Base-by-base conservation (phyloP, 805 yeast genomes). In the Wickerhamomyces bisporus region DNA sequence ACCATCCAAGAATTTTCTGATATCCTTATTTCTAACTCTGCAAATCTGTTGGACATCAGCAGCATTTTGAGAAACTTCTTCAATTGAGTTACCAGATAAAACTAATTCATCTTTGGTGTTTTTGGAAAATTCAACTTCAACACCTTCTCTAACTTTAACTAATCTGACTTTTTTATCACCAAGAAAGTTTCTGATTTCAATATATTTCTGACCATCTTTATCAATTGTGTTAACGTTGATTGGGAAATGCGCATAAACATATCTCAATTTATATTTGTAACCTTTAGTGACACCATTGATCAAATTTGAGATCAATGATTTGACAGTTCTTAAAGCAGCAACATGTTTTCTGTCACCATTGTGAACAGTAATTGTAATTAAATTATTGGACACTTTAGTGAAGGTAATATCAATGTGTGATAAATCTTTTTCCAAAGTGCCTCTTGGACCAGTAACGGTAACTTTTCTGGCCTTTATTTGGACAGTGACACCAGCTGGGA, bases 161-260 rank as follows among this genome's bases (percentile, higher is more conserved):
- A 71, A 71, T 82, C 98, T 87, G 55, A 89, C 95, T 73, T 87
- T 80, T 84, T 88, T 93, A 80, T 93, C 98, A 77, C 98, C 98
- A 75, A 93, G 82, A 83, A 86, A 93, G 80, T 93, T 93, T 86
- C 98, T 89, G 79, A 93, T 89, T 79, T 93, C 98, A 60, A 91
- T 84, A 63, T 63, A 78, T 50, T 76, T 71, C 38, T 66, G 59
- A 57, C 85, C 86, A 43, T 91, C 91, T 62, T 77, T 74, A 53
- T 85, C 86, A 66, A 85, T 67, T 56, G 88, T 70, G 79, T 89
- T 91, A 57, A 93, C 96, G 75, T 93, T 93, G 76, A 94, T 93
- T 71, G 98, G 99, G 96, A 93, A 93, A 86, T 93, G 98, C 82
- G 98, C 99, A 69, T 91, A 94, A 52, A 93, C 98, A 71, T 87